Percentiles rank a stretch among this genome's conserved stretches.
These are phyloP conservation scores for Dryadomyces quercus-mongolicae DNA, from an alignment of 2,329 filamentous ascomycete species.

Conservation along the genomic window DNA sequence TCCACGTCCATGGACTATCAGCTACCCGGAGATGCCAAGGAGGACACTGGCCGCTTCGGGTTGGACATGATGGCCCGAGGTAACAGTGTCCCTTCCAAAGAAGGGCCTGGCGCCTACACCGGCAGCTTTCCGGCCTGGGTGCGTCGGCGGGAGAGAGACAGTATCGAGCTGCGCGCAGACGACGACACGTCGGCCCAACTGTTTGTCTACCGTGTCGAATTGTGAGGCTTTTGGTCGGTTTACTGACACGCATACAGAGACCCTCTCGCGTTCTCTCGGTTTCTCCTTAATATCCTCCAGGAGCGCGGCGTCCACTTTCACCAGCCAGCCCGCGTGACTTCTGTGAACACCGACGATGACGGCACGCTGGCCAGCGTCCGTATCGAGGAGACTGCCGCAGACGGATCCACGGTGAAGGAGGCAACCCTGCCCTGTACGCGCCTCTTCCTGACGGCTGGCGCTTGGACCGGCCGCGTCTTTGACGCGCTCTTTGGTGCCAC, in stretches of 20 bases:
- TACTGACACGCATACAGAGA: conserved; percentile 25
- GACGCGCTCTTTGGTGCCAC: conserved; percentile 39
- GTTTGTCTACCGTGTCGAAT: conserved; percentile 29
- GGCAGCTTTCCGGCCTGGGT: conserved; percentile 41
- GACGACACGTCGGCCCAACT: conserved; percentile 52
- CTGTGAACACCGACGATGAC: conserved; percentile 35
- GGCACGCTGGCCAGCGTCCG: conserved; percentile 39
- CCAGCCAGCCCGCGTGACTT: conserved; percentile 46
- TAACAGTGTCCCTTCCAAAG: conserved; percentile 1
- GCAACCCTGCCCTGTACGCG: conserved; percentile 48
- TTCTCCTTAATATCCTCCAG: conserved; percentile 46
- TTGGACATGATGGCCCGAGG: conserved; percentile 31
- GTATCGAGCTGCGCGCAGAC: conserved; percentile 48
- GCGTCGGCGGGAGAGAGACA: conserved; percentile 38
- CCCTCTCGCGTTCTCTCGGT: conserved; percentile 52
- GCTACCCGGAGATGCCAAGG: conserved; percentile 11
- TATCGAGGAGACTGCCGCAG: conserved; percentile 19
- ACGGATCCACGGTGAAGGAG: conserved; percentile 25
- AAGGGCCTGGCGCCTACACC: background rate
- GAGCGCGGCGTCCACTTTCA: conserved; percentile 52
- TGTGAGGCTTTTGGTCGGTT: no score
- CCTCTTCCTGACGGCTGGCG: conserved; percentile 55
- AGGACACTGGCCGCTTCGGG: conserved; percentile 17
- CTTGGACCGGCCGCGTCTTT: conserved; percentile 61
- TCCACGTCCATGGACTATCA: conserved; percentile 47